phyloP scores from a whole-genome alignment of 2,329 filamentous ascomycete genomes.

The Hymenoscyphus infarciens region DNA sequence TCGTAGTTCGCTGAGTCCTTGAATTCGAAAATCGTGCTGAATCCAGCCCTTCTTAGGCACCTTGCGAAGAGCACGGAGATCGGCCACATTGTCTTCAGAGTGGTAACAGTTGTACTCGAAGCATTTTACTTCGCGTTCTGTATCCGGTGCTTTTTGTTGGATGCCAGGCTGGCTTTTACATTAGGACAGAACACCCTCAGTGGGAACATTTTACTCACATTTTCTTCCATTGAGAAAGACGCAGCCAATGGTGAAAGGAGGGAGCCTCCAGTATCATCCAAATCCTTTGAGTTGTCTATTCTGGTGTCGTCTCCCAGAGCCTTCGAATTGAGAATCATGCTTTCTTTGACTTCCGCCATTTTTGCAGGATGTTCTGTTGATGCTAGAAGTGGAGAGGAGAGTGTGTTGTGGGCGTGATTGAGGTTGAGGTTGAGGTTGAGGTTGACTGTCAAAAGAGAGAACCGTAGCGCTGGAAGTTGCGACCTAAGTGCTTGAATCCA shows the following conservation, averaged over 20 bases:
- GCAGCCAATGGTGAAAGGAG: no score
- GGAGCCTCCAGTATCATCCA: no score
- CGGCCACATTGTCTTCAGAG: not conserved
- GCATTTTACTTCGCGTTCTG: not conserved
- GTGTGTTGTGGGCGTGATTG: not conserved
- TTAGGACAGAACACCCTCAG: no score
- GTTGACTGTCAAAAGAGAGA: not conserved
- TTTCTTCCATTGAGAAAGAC: no score
- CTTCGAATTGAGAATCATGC: no score
- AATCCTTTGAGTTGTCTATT: no score
- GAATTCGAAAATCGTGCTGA: not conserved
- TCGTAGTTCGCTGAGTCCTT: not conserved
- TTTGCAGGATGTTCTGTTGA: not conserved
- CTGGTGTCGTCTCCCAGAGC: no score
- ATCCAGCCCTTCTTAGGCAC: not conserved
- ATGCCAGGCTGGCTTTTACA: no score
- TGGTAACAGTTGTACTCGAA: not conserved
- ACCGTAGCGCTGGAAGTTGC: not conserved
- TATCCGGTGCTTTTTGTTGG: no score
- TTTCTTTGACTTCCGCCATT: not conserved
- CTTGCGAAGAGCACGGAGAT: not conserved
- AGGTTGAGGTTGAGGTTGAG: not conserved
- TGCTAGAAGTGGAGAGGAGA: not conserved
- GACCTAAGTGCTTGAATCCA: no score
- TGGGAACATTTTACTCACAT: no score